These are phyloP conservation scores for Trichosporon sp. DNA, from an alignment of 1,284 basidiomycete species.

Conservation along the genomic window DNA sequence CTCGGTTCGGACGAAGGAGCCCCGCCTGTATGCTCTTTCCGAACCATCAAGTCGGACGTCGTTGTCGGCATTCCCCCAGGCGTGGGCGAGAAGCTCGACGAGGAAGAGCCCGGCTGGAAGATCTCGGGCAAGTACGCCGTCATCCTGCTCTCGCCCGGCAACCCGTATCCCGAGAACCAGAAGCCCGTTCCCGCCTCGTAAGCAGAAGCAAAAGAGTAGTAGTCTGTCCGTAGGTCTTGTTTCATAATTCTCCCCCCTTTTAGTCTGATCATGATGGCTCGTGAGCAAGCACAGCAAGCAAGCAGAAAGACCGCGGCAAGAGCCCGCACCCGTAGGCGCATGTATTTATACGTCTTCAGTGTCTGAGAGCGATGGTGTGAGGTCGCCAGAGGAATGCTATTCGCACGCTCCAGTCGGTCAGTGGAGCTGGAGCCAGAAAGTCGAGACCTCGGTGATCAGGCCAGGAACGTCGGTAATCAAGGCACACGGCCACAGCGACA, in stretches of 20 bases:
- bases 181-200: not conserved
- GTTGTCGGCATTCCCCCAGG: constrained; percentile 60
- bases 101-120: constrained; percentile 90
- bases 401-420: not conserved
- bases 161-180: not conserved
- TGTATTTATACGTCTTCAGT: not conserved
- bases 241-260: not conserved
- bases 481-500: not conserved
- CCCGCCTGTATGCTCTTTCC: constrained; percentile 74
- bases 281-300: not conserved
- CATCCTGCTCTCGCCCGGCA: constrained; percentile 1
- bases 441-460: too few species aligned
- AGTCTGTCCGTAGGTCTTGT: not conserved
- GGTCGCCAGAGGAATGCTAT: not conserved
- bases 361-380: too few species aligned
- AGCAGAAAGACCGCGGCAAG: not conserved
- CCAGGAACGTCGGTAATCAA: not conserved
- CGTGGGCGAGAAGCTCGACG: constrained; percentile 73
- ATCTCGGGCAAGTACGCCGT: constrained; percentile 83
- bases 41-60: constrained; percentile 81
- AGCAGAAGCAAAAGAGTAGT: not conserved
- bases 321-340: not conserved
- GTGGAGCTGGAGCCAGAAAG: too few species aligned
- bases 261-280: not conserved
- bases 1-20: constrained; percentile 85